Evolutionary conservation across 1,284 basidiomycete genomes (phyloP).

Genomic region (Trichosporon sp.): DNA sequence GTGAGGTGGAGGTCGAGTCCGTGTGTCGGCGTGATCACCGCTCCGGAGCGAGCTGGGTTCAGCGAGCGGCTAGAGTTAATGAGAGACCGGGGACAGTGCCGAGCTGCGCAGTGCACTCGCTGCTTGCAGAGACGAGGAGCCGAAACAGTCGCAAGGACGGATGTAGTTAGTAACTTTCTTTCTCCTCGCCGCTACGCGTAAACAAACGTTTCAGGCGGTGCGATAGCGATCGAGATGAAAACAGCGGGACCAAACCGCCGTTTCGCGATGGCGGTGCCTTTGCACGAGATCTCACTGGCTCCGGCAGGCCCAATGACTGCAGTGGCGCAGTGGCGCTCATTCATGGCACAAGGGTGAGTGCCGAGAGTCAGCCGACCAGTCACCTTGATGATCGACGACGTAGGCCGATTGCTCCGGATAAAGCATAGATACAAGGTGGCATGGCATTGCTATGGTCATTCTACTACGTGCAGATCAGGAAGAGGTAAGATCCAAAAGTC

Average conservation of each 20-base stretch:
- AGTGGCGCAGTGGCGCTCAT: not conserved
- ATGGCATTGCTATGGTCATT: not conserved
- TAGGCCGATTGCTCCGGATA: not conserved
- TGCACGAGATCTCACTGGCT: not conserved
- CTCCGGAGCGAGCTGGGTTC: not conserved
- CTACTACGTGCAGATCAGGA: not conserved
- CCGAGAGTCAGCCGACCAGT: not conserved
- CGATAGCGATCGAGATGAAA: not conserved
- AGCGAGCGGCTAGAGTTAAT: not conserved
- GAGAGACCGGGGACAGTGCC: not conserved
- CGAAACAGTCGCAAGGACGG: not conserved
- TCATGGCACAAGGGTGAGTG: not conserved
- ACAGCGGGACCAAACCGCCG: not conserved
- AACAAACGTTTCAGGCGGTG: constrained; percentile 2
- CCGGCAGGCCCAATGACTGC: not conserved
- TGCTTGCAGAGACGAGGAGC: not conserved
- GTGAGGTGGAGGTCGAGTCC: not conserved
- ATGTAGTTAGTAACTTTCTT: not conserved
- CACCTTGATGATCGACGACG: not conserved
- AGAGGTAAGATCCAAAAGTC: not conserved
- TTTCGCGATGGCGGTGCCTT: not conserved
- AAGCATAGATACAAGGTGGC: not conserved
- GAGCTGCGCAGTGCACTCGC: not conserved
- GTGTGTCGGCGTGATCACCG: not conserved
- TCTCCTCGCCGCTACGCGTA: not conserved